phyloP scores from a whole-genome alignment of 331 rosid genomes.

The Quercus phellos region DNA sequence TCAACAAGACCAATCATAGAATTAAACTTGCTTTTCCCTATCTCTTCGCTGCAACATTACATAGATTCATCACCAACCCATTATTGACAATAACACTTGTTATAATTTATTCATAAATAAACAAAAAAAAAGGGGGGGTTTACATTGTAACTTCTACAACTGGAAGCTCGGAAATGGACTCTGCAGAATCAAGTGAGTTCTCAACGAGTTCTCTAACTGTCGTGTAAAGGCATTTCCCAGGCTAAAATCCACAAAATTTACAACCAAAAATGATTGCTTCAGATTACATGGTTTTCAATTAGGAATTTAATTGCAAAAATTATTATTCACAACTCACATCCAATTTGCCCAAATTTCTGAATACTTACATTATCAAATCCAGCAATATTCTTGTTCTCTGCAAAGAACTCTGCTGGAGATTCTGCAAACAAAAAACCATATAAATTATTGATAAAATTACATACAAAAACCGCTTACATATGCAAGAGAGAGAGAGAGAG shows the following conservation, averaged over 20 bases:
- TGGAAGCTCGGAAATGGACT: conserved; percentile 89
- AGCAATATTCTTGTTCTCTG: conserved; percentile 92
- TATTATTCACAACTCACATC: background rate
- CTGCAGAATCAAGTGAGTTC: conserved; percentile 86
- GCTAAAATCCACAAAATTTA: conserved; percentile 50
- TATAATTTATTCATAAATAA: conserved; percentile 3
- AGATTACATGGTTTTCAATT: background rate
- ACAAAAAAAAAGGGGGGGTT: background rate
- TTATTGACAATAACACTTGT: no score
- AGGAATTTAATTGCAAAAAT: background rate
- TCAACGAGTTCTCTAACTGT: conserved; percentile 92
- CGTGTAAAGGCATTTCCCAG: conserved; percentile 82
- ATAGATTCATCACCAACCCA: conserved; percentile 2
- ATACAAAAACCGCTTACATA: background rate
- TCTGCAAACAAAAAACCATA: conserved; percentile 35
- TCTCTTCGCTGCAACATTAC: conserved; percentile 68
- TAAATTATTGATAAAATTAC: background rate
- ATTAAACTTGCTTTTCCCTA: conserved; percentile 76
- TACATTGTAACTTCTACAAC: conserved; percentile 81
- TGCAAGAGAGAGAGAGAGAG: background rate
- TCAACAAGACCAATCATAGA: conserved; percentile 95
- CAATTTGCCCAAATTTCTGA: background rate
- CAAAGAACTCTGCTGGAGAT: conserved; percentile 94
- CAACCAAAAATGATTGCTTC: background rate
- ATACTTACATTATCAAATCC: conserved; percentile 75